These are phyloP conservation scores for Aspergillus ruber DNA, from an alignment of 2,329 filamentous ascomycete genomes.

Conservation along the genomic window DNA sequence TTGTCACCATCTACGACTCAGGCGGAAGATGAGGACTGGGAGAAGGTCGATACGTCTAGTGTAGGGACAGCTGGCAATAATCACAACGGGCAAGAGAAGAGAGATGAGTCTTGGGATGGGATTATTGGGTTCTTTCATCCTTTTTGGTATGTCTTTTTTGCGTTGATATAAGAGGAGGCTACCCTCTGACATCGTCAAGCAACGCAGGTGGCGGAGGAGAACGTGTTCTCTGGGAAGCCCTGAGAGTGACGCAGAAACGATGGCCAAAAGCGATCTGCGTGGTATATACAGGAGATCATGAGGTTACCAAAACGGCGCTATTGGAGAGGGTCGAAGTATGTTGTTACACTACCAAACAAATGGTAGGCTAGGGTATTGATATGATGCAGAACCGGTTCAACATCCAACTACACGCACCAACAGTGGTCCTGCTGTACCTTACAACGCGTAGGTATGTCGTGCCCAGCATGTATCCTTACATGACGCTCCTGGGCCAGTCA, in stretches of 20 bases:
- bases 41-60: constrained; percentile 56
- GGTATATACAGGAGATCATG: constrained; percentile 93
- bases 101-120: constrained; percentile 64
- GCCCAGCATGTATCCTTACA: constrained; percentile 78
- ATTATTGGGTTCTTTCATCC: constrained; percentile 96
- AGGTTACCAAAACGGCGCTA: constrained; percentile 73
- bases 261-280: constrained; percentile 86
- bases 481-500: constrained; percentile 91
- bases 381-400: constrained; percentile 70
- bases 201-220: constrained; percentile 96
- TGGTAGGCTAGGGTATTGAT: background rate
- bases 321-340: constrained; percentile 66
- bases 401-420: constrained; percentile 77
- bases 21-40: constrained; percentile 60
- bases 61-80: constrained; percentile 37
- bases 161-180: background rate
- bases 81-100: constrained; percentile 21
- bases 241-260: constrained; percentile 78
- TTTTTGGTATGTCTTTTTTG: constrained; percentile 64
- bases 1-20: constrained; percentile 16
- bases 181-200: constrained; percentile 38
- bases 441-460: constrained; percentile 81
- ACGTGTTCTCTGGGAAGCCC: constrained; percentile 90
- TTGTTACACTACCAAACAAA: background rate
- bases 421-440: constrained; percentile 82